Evolutionary conservation across 2,329 filamentous ascomycete species (phyloP), one percentile per base, ranked within the genome.

Genomic region (Ascochyta koolunga): DNA sequence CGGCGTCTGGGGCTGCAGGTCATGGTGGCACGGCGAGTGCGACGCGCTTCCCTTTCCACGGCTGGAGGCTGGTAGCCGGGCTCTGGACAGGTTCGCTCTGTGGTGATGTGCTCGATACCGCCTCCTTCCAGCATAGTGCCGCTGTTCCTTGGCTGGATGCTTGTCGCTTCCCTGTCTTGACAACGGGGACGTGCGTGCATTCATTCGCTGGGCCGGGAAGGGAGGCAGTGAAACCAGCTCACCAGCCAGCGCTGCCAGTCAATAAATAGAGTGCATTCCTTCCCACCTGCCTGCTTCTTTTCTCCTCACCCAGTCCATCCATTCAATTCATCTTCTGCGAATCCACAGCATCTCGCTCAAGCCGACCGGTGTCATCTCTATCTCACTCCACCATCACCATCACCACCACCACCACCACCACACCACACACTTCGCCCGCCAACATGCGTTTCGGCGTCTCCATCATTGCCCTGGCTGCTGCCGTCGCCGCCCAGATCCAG

Each of bases 371-470:
- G 40, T 46, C 45, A 50, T 54, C 39, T 32, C 53, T 25, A 55
- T 38, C 42, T 37, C 41, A 19, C 36, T 31, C 16, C 36, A 40
- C 1, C 22, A 31, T n/a, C 19, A 44, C 16, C 27, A 29, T 13
- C 27, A 29, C 10, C 27, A 29, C 27, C 27, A 29, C 2, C 27
- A 29, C 27, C 27, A 29, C 27, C 11, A 29, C 27, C 10, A 48
- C 24, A 43, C 32, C 37, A 59, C 45, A 35, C 50, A 50, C 49
- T 21, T 54, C 55, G 46, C 54, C 39, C 59, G 35, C 55, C 66
- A 69, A 64, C 42, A 73, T 73, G 70, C 70, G 70, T 62, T 69
- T 67, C 68, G 55, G 67, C 45, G 39, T 61, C 61, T 61, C 61
- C 41, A 47, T 72, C 50, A 59, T 66, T 60, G 55, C 64, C 60